Evolutionary conservation across 2,329 filamentous ascomycete species (phyloP).

Genomic region (Periconia sp.): DNA sequence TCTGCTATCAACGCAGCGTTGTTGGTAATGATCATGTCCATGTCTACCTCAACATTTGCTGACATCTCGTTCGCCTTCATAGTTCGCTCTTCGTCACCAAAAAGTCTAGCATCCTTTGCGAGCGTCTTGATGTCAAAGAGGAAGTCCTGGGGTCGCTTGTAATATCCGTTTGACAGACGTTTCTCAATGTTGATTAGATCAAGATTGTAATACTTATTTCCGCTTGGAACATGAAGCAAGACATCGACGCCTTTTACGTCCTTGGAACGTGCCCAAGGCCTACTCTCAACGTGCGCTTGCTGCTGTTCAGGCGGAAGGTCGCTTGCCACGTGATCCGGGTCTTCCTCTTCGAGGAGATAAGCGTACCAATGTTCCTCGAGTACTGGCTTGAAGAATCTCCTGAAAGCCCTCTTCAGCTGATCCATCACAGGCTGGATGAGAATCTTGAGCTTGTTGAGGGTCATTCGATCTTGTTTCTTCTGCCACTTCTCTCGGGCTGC

Average conservation of each 20-base stretch:
- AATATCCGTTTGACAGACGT: constrained; percentile 95
- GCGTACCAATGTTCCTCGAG: constrained; percentile 76
- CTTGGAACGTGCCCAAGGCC: constrained; percentile 79
- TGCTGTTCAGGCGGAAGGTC: constrained; percentile 63
- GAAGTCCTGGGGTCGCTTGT: constrained; percentile 89
- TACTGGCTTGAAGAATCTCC: constrained; percentile 79
- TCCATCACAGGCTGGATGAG: constrained; percentile 95
- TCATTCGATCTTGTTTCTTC: constrained; percentile 81
- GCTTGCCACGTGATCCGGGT: constrained; percentile 69
- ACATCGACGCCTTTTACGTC: constrained; percentile 82
- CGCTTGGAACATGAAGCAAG: constrained; percentile 74
- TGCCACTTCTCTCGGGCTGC: constrained; percentile 82
- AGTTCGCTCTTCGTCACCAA: constrained; percentile 81
- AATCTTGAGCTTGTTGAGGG: constrained; percentile 86
- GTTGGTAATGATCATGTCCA: constrained; percentile 73
- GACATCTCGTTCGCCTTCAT: constrained; percentile 90
- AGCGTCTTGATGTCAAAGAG: constrained; percentile 84
- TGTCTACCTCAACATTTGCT: constrained; percentile 92
- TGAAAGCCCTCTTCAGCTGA: constrained; percentile 88
- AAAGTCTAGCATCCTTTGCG: constrained; percentile 80
- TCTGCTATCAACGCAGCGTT: constrained; percentile 69
- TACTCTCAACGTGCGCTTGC: constrained; percentile 61
- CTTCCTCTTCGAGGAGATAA: constrained; percentile 83
- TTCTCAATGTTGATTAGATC: constrained; percentile 94
- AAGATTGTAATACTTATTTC: constrained; percentile 93